Evolutionary conservation across 306 rosid species (phyloP).

Genomic region (Fragaria vesca): DNA sequence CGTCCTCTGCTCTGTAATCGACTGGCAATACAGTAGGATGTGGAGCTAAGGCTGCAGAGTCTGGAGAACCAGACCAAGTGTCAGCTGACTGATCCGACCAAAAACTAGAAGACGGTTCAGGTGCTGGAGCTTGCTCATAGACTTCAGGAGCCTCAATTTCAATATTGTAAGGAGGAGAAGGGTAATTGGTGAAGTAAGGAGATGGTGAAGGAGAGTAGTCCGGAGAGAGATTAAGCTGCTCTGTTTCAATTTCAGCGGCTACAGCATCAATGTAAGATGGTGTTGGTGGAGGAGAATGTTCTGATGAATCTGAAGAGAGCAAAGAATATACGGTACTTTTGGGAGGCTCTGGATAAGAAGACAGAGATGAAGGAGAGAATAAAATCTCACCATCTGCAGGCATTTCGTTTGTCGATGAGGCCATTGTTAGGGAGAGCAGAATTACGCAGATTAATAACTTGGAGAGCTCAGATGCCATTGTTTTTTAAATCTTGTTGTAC

Average conservation of each 20-base stretch:
- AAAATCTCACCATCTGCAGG: not conserved
- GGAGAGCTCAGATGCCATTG: slow-evolving; percentile 3
- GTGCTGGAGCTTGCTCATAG: slow-evolving; percentile 15
- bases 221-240: slow-evolving; percentile 3
- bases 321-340: not conserved
- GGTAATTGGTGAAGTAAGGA: not conserved
- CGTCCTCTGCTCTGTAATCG: slow-evolving; percentile 27
- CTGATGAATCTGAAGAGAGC: not conserved
- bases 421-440: not conserved
- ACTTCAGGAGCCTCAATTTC: slow-evolving; percentile 17
- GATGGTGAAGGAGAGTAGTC: slow-evolving; percentile 12
- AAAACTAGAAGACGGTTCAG: not conserved
- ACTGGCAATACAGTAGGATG: slow-evolving; percentile 3
- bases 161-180: slow-evolving; percentile 3
- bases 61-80: not conserved
- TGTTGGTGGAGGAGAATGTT: slow-evolving; percentile 16
- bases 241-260: slow-evolving; percentile 3
- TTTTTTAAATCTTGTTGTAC: not conserved
- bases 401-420: not conserved
- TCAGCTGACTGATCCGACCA: not conserved
- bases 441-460: slow-evolving; percentile 1
- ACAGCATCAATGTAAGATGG: slow-evolving; percentile 11
- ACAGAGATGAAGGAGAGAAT: not conserved
- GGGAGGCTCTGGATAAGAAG: not conserved
- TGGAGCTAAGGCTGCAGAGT: not conserved